Evolutionary conservation across 2,329 filamentous ascomycete genomes (phyloP).

Genomic region (Sporothrix pallida): DNA sequence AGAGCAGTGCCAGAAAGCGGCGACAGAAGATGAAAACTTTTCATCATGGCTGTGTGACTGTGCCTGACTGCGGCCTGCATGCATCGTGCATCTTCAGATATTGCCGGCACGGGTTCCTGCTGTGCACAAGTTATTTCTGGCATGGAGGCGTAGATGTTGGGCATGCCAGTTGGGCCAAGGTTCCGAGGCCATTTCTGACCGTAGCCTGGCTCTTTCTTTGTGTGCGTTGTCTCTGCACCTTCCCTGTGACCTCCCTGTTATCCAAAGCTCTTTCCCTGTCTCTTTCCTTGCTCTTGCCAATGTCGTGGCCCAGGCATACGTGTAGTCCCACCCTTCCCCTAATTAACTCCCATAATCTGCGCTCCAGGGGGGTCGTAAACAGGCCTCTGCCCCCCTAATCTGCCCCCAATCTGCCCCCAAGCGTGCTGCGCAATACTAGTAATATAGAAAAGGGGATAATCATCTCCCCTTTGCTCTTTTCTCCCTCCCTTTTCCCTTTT

Average conservation of each 20-base stretch:
- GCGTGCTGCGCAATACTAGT: background rate
- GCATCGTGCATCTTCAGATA: background rate
- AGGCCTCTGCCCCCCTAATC: constrained; percentile 18
- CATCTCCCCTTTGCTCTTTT: background rate
- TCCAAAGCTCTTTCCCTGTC: background rate
- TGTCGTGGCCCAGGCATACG: background rate
- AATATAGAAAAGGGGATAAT: constrained; percentile 17
- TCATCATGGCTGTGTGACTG: background rate
- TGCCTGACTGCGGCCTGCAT: constrained; percentile 5
- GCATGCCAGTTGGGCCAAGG: constrained; percentile 14
- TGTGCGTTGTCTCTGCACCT: background rate
- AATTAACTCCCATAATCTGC: constrained; percentile 25
- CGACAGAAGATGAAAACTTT: background rate
- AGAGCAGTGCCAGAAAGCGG: background rate
- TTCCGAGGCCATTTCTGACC: constrained; percentile 15
- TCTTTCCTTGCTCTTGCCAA: constrained; percentile 26
- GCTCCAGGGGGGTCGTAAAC: constrained; percentile 8
- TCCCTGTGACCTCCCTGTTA: background rate
- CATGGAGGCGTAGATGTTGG: constrained; percentile 7
- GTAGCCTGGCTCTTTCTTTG: constrained; percentile 6
- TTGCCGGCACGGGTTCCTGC: constrained; percentile 6
- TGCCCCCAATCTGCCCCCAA: background rate
- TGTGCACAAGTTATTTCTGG: background rate
- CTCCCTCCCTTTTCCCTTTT: constrained; percentile 2
- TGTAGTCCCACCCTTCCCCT: constrained; percentile 22